Evolutionary conservation across 2,329 filamentous ascomycete species (phyloP).

Genomic region (Penicillium corylophilum): DNA sequence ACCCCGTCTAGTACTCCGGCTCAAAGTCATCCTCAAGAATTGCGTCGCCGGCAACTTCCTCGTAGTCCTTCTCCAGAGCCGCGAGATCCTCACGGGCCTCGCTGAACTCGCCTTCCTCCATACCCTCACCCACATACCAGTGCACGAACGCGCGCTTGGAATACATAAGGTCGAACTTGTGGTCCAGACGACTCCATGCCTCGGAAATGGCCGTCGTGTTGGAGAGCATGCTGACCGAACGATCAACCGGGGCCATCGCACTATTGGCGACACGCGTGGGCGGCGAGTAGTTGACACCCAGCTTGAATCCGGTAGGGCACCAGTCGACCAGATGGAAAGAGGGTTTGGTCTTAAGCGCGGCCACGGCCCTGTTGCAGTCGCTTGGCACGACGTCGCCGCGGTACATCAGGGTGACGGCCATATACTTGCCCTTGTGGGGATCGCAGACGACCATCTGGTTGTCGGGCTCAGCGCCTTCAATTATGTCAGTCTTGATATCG

Average conservation of each 20-base stretch:
- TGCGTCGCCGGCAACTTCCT: slow-evolving; percentile 95
- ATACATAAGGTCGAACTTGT: slow-evolving; percentile 99
- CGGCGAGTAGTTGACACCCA: slow-evolving; percentile 99
- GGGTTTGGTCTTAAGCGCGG: slow-evolving; percentile 97
- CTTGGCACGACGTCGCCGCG: slow-evolving; percentile 97
- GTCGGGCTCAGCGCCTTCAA: slow-evolving; percentile 89
- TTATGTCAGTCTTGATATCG: neutral
- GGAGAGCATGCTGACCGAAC: slow-evolving; percentile 93
- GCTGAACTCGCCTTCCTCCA: slow-evolving; percentile 99
- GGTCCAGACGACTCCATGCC: slow-evolving; percentile 91
- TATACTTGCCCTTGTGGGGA: slow-evolving; percentile 98
- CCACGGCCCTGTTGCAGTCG: slow-evolving; percentile 87
- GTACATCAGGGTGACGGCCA: slow-evolving; percentile 97
- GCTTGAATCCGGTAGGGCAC: slow-evolving; percentile 99
- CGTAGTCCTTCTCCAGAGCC: slow-evolving; percentile 96
- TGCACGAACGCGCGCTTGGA: slow-evolving; percentile 99
- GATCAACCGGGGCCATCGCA: slow-evolving; percentile 95
- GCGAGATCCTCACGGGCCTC: slow-evolving; percentile 98
- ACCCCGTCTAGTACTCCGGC: slow-evolving; percentile 70
- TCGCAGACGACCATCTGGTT: slow-evolving; percentile 99
- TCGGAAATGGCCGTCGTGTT: slow-evolving; percentile 97
- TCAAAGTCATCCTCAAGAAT: slow-evolving; percentile 81
- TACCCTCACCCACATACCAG: slow-evolving; percentile 99
- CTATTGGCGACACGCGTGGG: slow-evolving; percentile 94
- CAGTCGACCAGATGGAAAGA: slow-evolving; percentile 99